phyloP scores from a whole-genome alignment of 768 basidiomycete genomes.

The Lactarius indigo region DNA sequence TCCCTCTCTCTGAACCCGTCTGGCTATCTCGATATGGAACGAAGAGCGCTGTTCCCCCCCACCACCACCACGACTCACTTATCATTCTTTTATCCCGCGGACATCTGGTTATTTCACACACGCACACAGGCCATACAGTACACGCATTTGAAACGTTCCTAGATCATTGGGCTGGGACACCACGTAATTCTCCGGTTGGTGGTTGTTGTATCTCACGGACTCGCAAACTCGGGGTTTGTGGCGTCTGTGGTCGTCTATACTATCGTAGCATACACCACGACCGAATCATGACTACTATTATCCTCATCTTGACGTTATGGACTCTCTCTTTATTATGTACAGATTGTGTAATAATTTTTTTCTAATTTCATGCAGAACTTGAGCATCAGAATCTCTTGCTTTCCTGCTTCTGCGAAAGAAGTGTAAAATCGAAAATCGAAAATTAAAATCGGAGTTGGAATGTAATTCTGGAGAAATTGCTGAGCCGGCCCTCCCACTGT shows the following conservation, averaged over 20 bases:
- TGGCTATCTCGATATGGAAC: slow-evolving; percentile 1
- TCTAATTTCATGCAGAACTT: not conserved
- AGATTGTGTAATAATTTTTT: not conserved
- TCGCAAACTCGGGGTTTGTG: slow-evolving; percentile 9
- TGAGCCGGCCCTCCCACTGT: not conserved
- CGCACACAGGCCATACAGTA: not conserved
- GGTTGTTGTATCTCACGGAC: slow-evolving; percentile 3
- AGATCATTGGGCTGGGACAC: slow-evolving; percentile 3
- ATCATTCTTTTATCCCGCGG: slow-evolving; percentile 2
- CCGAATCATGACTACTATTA: not conserved
- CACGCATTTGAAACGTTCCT: slow-evolving; percentile 3
- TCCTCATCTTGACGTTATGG: not conserved
- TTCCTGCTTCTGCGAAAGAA: not conserved
- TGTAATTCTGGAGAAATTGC: slow-evolving; percentile 9
- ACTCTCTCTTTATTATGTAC: slow-evolving; percentile 6
- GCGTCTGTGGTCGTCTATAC: slow-evolving; percentile 5
- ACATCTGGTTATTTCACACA: not conserved
- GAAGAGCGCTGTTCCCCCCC: slow-evolving; percentile 3
- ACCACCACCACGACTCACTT: slow-evolving; percentile 6
- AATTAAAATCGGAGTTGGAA: slow-evolving; percentile 18
- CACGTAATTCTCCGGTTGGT: slow-evolving; percentile 7
- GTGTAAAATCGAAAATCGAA: not conserved
- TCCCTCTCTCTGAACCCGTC: not conserved
- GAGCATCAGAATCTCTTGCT: not conserved
- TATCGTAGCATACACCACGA: not conserved